Evolutionary conservation across 2,329 filamentous ascomycete species (phyloP), one percentile per base, ranked within the genome.

Genomic region (Emmonsiellopsis sp.): DNA sequence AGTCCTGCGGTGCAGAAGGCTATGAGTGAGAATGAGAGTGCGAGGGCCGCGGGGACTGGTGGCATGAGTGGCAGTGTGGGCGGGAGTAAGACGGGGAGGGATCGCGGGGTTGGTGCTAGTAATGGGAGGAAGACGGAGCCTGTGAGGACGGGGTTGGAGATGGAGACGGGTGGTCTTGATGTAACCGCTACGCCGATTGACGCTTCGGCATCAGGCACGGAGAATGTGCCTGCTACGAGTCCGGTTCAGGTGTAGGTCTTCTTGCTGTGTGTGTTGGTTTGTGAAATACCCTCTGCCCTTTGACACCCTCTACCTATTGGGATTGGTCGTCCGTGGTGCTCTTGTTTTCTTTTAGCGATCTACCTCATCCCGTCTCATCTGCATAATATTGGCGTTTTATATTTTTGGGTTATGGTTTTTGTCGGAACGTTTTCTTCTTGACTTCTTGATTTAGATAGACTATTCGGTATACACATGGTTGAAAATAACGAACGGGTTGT

Each of bases 1-100:
- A 54, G 36, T 34, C 36, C 49, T 11, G 54, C 56, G 2, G 52
- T 56, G 1, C 52, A 56, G 31, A 55, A 55, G n/a, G 56, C 56
- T 2, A 56, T 56, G 46, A 44, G 52, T 32, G 40, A 37, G 42
- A 57, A 54, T 39, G 53, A 51, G n/a, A 58, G 39, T 21, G 56
- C 54, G 2, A 55, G 54, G 37, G 54, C 56, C 3, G 56, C 56
- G 7, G 54, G 56, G 13, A 45, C 13, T 9, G 17, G 17, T 32
- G 36, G 14, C 14, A 13, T 37, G 6, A 43, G 40, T 32, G 32
- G 9, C 14, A 5, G 11, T 27, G 10, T 8, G 27, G 6, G 9
- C n/a, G 13, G 21, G 21, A 21, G 14, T 31, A 46, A 42, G 21
- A 40, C 34, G 46, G 36, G 46, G 6, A 49, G 14, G 46, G 36